Conservation (phyloP, 83 land plant genomes). For the Thuja plicata region DNA sequence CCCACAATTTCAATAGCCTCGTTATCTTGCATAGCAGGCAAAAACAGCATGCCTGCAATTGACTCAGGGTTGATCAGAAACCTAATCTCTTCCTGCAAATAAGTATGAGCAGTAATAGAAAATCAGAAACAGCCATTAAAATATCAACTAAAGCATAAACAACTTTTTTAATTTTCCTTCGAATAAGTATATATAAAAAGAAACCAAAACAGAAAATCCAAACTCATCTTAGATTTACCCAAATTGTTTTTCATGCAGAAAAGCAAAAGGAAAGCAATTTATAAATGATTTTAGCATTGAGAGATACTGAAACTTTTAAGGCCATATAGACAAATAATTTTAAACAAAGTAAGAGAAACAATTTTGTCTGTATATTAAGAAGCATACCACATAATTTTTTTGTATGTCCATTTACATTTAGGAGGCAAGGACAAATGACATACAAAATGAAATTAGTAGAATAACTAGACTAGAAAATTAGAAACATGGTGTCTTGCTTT, state of each 20-base stretch:
- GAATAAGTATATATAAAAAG: background rate
- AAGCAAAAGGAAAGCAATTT: background rate
- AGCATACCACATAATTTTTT: background rate
- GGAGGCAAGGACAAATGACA: background rate
- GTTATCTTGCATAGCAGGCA: constrained; percentile 79
- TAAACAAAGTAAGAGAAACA: background rate
- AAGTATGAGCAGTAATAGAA: background rate
- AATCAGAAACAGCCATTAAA: background rate
- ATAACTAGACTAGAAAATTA: background rate
- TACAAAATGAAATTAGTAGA: background rate
- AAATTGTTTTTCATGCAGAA: background rate
- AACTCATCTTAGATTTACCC: background rate
- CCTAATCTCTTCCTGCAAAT: constrained; percentile 87
- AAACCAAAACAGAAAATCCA: background rate
- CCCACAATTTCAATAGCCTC: constrained; percentile 95
- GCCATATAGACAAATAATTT: background rate
- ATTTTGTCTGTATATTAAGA: background rate
- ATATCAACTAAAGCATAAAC: background rate
- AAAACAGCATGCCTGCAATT: constrained; percentile 87
- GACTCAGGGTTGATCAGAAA: constrained; percentile 95
- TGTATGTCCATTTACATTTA: background rate
- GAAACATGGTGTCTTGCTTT: background rate
- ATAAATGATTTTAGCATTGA: background rate
- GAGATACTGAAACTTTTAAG: background rate
- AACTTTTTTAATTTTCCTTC: background rate